Base-by-base conservation (phyloP, 176 grass and related monocot species). In the Triticum urartu region DNA sequence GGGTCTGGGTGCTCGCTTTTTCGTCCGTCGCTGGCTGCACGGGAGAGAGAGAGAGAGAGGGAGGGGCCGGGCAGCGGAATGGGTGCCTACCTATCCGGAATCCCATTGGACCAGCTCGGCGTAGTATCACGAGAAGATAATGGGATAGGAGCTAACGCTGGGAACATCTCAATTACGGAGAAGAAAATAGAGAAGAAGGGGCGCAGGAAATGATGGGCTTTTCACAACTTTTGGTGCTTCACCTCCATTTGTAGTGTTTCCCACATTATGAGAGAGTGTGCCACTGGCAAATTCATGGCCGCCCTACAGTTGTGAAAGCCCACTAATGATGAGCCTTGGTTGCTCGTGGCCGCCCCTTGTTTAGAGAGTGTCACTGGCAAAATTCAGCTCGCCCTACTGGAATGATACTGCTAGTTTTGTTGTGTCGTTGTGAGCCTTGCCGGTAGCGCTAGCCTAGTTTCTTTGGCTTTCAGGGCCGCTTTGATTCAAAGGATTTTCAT, bases 81-180 rank as follows among this genome's bases (percentile, higher is more conserved):
- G 83, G 65, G 68, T 61, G 63, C 54, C 54, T 78, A 89, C 87
- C 71, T 80, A 85, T 36, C 74, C 72, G 10, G 35, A 71, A 74
- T 38, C 42, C 50, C 71, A 95, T 95, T 93, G 94, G 94, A 24
- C 94, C 94, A 95, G 24, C 80, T 95, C 86, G 68, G 72, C 91
- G 66, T 77, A 91, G 58, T 85, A 90, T 92, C 88, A 28, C 25
- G 72, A 90, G 68, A 84, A 82, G 90, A 95, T 92, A 95, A 90
- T 75, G 25, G 42, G 72, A 75, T 67, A 38, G 21, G n/a, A 24
- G 89, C 83, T 80, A 79, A 81, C 78, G 54, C n/a, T 33, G 54
- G 54, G 18, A 59, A 59, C 54, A 85, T 80, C 60, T 80, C 60
- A 60, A 64, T 56, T 79, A 59, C 54, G 18, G 6, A 21, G 54